These are phyloP conservation scores for Backusella liffmaniae DNA, from an alignment of 192 early-diverging fungal species.

Conservation along the genomic window DNA sequence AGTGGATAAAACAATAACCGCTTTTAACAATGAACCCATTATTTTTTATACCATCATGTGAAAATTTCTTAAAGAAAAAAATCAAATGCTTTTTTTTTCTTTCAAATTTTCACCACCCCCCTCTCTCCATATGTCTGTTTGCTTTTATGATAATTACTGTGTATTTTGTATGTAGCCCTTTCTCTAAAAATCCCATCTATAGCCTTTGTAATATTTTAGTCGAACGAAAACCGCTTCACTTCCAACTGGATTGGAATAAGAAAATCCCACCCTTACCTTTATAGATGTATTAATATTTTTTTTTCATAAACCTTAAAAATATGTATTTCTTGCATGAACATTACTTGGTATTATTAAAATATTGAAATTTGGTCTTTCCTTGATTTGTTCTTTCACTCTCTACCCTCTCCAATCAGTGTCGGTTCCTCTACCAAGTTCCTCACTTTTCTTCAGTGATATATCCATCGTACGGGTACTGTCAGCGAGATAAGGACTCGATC, in stretches of 20 bases:
- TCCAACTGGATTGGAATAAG: constrained; percentile 4
- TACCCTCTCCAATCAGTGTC: no score
- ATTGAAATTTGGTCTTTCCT: not conserved
- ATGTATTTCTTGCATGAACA: not conserved
- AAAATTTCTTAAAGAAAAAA: not conserved
- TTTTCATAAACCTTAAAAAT: not conserved
- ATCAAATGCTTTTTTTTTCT: not conserved
- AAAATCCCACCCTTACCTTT: not conserved
- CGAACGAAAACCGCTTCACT: not conserved
- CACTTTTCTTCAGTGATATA: no score
- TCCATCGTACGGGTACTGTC: no score
- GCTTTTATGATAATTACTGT: not conserved
- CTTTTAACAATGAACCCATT: not conserved
- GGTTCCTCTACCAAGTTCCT: no score
- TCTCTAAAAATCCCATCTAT: not conserved
- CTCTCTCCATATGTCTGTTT: not conserved
- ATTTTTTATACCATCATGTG: constrained; percentile 8
- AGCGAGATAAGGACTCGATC: no score
- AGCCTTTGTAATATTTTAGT: not conserved
- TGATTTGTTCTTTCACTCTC: no score
- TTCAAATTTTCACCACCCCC: not conserved
- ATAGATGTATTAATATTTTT: not conserved
- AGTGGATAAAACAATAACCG: not conserved
- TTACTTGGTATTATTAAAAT: not conserved
- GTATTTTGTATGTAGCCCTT: constrained; percentile 5